Percentiles rank a stretch among this genome's conserved stretches.
Evolutionary conservation across 345 rosid genomes (phyloP).

Genomic region (Euphorbia pulcherrima): DNA sequence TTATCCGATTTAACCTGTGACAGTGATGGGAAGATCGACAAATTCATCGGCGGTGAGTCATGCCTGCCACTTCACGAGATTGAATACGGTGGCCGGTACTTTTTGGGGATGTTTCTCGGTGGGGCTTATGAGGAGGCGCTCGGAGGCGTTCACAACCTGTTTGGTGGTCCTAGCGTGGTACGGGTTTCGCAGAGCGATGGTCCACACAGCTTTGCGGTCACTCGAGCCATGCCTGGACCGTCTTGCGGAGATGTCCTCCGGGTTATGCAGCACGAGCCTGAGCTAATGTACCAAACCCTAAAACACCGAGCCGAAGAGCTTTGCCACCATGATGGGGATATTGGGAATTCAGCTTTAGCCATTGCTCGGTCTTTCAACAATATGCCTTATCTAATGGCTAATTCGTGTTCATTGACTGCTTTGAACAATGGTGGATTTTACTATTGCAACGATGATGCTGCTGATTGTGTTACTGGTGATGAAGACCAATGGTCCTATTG

Average conservation of each 20-base stretch:
- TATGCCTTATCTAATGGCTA: constrained; percentile 81
- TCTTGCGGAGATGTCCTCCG: constrained; percentile 89
- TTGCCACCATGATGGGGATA: constrained; percentile 27
- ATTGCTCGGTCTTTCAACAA: constrained; percentile 66
- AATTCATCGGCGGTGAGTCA: constrained; percentile 82
- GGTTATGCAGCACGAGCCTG: constrained; percentile 92
- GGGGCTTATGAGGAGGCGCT: constrained; percentile 99
- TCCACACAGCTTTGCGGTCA: constrained; percentile 86
- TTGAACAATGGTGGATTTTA: constrained; percentile 53
- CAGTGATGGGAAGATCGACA: constrained; percentile 86
- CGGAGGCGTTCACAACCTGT: constrained; percentile 93
- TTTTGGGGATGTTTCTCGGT: constrained; percentile 93
- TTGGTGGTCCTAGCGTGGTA: constrained; percentile 89
- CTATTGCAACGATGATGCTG: constrained; percentile 48
- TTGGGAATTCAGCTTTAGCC: constrained; percentile 41
- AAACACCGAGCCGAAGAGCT: constrained; percentile 80
- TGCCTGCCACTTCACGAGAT: constrained; percentile 89
- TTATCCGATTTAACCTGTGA: constrained; percentile 90
- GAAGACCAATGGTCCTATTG: constrained; percentile 74
- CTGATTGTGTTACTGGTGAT: constrained; percentile 35
- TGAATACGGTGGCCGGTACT: constrained; percentile 50
- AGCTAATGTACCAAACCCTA: constrained; percentile 87
- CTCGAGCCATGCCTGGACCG: constrained; percentile 76
- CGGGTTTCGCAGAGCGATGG: constrained; percentile 87
- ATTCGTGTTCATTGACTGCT: constrained; percentile 66